A percentile compares a stretch with the other conserved stretches of the same genome.
These are phyloP conservation scores for Cryomyces minteri DNA, from an alignment of 495 filamentous ascomycete species.

Conservation along the genomic window DNA sequence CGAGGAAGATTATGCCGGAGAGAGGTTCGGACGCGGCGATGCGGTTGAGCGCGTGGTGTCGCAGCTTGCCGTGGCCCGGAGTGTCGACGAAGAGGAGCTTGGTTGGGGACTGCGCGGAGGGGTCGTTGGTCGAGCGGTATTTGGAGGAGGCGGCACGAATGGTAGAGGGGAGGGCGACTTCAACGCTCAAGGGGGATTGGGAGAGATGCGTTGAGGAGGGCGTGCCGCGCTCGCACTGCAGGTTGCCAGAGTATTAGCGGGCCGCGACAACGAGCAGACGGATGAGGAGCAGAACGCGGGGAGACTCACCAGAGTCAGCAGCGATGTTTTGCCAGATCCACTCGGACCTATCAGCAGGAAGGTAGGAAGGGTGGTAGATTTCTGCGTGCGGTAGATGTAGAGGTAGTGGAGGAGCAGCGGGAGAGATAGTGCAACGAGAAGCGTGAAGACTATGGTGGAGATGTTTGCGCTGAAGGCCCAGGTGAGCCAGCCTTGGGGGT, in stretches of 20 bases:
- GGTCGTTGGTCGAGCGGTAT: slow-evolving; percentile 53
- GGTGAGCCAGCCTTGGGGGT: slow-evolving; percentile 16
- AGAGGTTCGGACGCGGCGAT: slow-evolving; percentile 28
- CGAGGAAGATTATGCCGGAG: slow-evolving; percentile 67
- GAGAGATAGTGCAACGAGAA: slow-evolving; percentile 48
- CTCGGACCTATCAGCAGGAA: slow-evolving; percentile 76
- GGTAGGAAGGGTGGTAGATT: slow-evolving; percentile 50
- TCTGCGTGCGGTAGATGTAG: slow-evolving; percentile 45
- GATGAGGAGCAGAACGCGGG: not conserved
- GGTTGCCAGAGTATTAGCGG: not conserved
- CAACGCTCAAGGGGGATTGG: slow-evolving; percentile 52
- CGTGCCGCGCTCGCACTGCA: slow-evolving; percentile 30
- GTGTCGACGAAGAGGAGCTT: slow-evolving; percentile 73
- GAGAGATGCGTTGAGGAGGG: slow-evolving; percentile 58
- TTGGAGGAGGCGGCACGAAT: slow-evolving; percentile 42
- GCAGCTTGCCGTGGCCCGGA: slow-evolving; percentile 87
- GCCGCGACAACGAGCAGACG: not conserved
- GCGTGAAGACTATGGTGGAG: slow-evolving; percentile 38
- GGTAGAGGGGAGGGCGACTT: slow-evolving; percentile 46
- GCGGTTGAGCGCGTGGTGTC: slow-evolving; percentile 24
- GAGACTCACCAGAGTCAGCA: slow-evolving; percentile 55
- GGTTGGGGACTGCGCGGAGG: slow-evolving; percentile 41
- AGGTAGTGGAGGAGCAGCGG: slow-evolving; percentile 75
- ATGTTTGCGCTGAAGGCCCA: slow-evolving; percentile 14
- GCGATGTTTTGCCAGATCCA: slow-evolving; percentile 72